phyloP scores from a whole-genome alignment of 2,329 filamentous ascomycete genomes.

The Aspergillus udagawae region DNA sequence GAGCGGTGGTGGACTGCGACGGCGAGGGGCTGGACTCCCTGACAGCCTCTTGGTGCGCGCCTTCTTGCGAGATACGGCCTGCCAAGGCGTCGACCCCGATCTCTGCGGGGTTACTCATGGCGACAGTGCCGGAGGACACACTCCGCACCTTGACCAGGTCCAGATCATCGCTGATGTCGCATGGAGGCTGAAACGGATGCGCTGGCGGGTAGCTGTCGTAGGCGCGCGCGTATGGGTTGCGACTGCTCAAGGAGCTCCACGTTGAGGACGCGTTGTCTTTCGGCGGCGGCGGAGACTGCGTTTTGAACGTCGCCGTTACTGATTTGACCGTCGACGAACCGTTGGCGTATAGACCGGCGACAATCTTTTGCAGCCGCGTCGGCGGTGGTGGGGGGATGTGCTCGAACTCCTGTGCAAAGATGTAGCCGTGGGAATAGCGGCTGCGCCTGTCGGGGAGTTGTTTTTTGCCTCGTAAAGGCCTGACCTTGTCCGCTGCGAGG shows the following conservation, averaged over 20 bases:
- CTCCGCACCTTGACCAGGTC: not conserved
- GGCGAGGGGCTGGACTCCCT: not conserved
- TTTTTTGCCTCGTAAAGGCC: not conserved
- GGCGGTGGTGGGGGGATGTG: not conserved
- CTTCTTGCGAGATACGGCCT: not conserved
- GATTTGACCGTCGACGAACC: not conserved
- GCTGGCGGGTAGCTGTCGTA: not conserved
- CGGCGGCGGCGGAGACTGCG: not conserved
- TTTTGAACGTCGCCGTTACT: not conserved
- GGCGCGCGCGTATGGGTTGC: not conserved
- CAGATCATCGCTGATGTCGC: not conserved
- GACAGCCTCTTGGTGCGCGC: not conserved
- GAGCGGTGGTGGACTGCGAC: not conserved
- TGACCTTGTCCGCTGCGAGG: not conserved
- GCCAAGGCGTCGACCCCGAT: not conserved
- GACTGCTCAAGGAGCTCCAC: not conserved
- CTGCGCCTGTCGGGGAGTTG: not conserved
- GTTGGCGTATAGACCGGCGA: not conserved
- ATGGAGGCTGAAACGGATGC: not conserved
- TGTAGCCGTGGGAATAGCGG: not conserved
- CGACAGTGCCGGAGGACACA: not conserved
- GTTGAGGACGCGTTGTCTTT: not conserved
- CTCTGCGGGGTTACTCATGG: not conserved
- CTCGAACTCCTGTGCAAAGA: not conserved
- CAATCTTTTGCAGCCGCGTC: not conserved